phyloP scores from a whole-genome alignment of 108 stramenopile species.

The Parmales sp. region DNA sequence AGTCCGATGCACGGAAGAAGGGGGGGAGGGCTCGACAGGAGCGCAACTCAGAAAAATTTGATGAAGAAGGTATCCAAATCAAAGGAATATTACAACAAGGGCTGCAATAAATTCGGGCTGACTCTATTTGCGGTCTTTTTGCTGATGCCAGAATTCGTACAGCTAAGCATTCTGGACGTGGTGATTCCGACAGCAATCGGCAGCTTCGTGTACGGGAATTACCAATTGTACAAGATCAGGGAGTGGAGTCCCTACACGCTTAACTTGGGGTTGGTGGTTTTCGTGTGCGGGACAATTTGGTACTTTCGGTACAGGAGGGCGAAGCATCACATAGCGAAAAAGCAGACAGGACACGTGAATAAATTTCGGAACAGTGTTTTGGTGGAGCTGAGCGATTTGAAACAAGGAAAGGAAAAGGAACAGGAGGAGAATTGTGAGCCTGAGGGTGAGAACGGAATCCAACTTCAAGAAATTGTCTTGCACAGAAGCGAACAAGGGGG shows the following conservation, averaged over 20 bases:
- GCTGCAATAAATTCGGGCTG: not conserved
- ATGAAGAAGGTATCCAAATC: not conserved
- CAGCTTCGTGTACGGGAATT: conserved; percentile 12
- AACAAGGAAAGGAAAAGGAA: not conserved
- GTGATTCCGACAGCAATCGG: not conserved
- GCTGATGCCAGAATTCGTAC: conserved; percentile 1
- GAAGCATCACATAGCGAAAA: not conserved
- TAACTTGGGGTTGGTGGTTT: not conserved
- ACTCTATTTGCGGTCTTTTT: not conserved
- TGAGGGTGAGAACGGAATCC: too few species aligned
- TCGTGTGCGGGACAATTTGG: not conserved
- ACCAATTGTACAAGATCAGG: conserved; percentile 4
- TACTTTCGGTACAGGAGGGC: not conserved
- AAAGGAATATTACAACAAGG: not conserved
- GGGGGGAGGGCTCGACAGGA: not conserved
- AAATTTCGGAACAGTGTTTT: not conserved
- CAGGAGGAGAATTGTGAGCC: not conserved
- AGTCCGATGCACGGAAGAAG: not conserved
- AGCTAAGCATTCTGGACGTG: not conserved
- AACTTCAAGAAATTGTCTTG: too few species aligned
- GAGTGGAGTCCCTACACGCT: conserved; percentile 6
- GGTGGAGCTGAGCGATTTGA: not conserved
- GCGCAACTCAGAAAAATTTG: too few species aligned
- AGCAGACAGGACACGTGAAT: conserved; percentile 1
- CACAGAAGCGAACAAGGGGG: too few species aligned